Conservation (phyloP, 129 eudicot species). For the carrot (Daucus carota) region DH1_v3.0 NC_030383.2:62525001-62525500, state of each 20-base stretch:
- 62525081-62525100: slow-evolving; percentile 81
- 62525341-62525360: neutral
- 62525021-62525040: slow-evolving; percentile 67
- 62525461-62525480: neutral
- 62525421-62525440: neutral
- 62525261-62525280: slow-evolving; percentile 86
- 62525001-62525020: slow-evolving; percentile 87
- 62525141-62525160: slow-evolving; percentile 78
- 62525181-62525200: slow-evolving; percentile 79
- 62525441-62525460: neutral
- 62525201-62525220: slow-evolving; percentile 83
- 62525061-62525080: slow-evolving; percentile 84
- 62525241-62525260: slow-evolving; percentile 75
- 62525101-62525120: slow-evolving; percentile 85
- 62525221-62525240: slow-evolving; percentile 90
- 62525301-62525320: neutral
- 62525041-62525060: slow-evolving; percentile 65
- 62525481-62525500: neutral
- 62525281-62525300: slow-evolving; percentile 70
- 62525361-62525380: neutral
- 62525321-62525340: neutral
- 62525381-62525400: neutral
- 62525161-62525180: slow-evolving; percentile 92
- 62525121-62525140: slow-evolving; percentile 75
- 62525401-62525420: no score